Conservation (phyloP, 1,284 basidiomycete species). For the Cryptococcus sp. region DNA sequence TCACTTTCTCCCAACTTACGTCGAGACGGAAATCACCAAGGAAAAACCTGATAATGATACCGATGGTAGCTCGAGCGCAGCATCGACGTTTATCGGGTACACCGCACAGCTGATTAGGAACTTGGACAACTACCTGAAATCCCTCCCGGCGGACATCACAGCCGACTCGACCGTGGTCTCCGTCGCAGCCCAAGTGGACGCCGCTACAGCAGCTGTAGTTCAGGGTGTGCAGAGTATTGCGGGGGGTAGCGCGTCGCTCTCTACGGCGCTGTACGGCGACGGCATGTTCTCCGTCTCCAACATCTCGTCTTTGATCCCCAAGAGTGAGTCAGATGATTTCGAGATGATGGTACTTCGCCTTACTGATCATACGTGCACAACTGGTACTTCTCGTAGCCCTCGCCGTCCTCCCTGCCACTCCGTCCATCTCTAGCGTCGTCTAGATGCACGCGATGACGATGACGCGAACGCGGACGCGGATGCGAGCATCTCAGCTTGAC, state of each 20-base stretch:
- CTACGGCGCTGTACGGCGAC: constrained; percentile 13
- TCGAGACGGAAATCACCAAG: not conserved
- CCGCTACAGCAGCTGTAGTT: constrained; percentile 8
- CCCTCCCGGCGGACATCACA: constrained; percentile 6
- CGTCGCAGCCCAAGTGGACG: constrained; percentile 12
- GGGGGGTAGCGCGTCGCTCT: constrained; percentile 3
- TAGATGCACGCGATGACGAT: not conserved
- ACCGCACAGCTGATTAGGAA: constrained; percentile 11
- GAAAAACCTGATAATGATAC: not conserved
- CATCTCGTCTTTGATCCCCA: constrained; percentile 10
- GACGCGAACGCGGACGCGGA: no score
- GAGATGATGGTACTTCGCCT: not conserved
- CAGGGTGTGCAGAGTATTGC: constrained; percentile 9
- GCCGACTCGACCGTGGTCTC: constrained; percentile 3
- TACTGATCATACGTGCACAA: not conserved
- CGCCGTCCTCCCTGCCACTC: constrained; percentile 6
- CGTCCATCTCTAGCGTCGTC: constrained; percentile 1
- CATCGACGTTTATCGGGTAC: constrained; percentile 7
- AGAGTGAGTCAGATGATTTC: constrained; percentile 14
- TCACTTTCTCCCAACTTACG: no score
- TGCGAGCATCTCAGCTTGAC: no score
- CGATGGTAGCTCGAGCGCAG: constrained; percentile 5
- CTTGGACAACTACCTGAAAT: constrained; percentile 10
- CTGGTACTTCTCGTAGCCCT: constrained; percentile 1
- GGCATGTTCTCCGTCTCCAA: constrained; percentile 4